Evolutionary conservation across 2,329 filamentous ascomycete genomes (phyloP).

Genomic region (Elsinoe australis): DNA sequence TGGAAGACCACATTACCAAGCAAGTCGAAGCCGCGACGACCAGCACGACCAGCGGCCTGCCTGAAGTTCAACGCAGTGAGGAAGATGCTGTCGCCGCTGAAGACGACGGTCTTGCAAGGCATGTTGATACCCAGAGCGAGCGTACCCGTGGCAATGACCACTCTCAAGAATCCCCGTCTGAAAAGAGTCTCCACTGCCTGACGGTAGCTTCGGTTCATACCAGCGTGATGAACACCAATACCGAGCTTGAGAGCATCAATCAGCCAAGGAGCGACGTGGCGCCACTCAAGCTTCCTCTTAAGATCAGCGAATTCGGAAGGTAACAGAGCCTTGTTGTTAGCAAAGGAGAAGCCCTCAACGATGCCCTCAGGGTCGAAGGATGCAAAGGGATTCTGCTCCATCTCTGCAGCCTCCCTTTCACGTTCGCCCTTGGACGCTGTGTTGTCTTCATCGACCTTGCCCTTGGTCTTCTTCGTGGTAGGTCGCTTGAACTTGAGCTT

Average conservation of each 20-base stretch:
- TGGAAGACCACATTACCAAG: conserved; percentile 77
- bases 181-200: conserved; percentile 68
- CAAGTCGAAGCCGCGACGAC: conserved; percentile 71
- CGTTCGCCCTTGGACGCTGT: conserved; percentile 49
- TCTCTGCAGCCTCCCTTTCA: conserved; percentile 48
- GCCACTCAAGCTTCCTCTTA: conserved; percentile 45
- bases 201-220: conserved; percentile 70
- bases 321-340: conserved; percentile 52
- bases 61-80: conserved; percentile 69
- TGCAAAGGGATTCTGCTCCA: conserved; percentile 52
- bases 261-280: conserved; percentile 46
- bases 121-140: conserved; percentile 73
- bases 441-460: conserved; percentile 41
- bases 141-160: conserved; percentile 68
- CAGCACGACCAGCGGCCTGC: conserved; percentile 68
- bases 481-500: conserved; percentile 34
- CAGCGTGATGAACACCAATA: conserved; percentile 69
- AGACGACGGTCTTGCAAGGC: conserved; percentile 76
- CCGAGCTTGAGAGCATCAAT: conserved; percentile 58
- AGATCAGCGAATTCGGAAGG: conserved; percentile 52
- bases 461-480: conserved; percentile 39
- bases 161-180: conserved; percentile 60
- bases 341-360: conserved; percentile 57
- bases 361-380: conserved; percentile 60
- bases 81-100: conserved; percentile 64